Base-by-base conservation (phyloP, 2,329 filamentous ascomycete genomes). In the Fonsecaea nubica region DNA sequence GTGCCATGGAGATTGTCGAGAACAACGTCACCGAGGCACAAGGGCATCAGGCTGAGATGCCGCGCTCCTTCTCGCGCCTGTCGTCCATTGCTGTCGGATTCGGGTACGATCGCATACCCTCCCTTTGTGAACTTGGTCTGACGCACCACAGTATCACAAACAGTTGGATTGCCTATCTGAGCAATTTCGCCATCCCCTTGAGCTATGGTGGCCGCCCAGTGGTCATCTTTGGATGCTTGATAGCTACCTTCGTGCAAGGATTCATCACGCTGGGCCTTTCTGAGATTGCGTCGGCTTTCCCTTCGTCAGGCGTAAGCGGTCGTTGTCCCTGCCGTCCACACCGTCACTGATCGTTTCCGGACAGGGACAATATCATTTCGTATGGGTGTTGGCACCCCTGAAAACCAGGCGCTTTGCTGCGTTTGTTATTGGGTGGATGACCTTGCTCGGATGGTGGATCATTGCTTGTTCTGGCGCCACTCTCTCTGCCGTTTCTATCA, bases 161-260 rank as follows among this genome's bases (percentile, higher is more conserved):
- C 61, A 75, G 74, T 8, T 78, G 76, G 76, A 58, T 76, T 10
- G 75, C 71, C 3, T 77, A 76, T 57, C 65, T 71, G 15, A 71
- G 70, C 6, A 71, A 64, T 15, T 69, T 75, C 30, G 62, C 66
- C 7, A 69, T 67, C 10, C 67, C 69, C 35, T 59, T 77, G 3
- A 25, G 67, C 8, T 65, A 70, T 42, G 76, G 75, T 5, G 75
- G 75, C n/a, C 66, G 72, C 6, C 70, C 72, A 38, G 67, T 60
- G 4, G 69, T 75, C 12, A 59, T 76, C 18, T 75, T 66, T 32
- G 72, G 71, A 3, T 38, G 73, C 5, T 62, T 76, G 9, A 69
- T 71, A 18, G 74, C 71, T 3, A 67, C 63, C 3, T 65, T 74
- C 18, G 73, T 62, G 48, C 71, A 69, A 56, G 70, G 62, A 45